A percentile compares a stretch with the other conserved stretches of the same genome.
Conservation (phyloP, 176 grass and related monocot species). For the Oryza meridionalis region DNA sequence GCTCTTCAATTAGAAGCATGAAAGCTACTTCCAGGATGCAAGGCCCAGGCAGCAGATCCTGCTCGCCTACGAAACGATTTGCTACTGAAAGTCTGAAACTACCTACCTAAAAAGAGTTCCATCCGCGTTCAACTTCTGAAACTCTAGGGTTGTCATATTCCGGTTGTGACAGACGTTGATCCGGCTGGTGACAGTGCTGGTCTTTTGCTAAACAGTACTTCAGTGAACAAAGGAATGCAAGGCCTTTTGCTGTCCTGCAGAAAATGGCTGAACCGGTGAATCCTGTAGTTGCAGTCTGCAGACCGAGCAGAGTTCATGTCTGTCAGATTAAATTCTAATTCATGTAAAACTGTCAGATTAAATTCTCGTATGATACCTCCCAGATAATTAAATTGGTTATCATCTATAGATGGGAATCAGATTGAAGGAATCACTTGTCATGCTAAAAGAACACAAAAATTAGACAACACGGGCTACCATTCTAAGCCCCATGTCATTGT, state of each 20-base stretch:
- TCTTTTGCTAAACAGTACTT: too few species aligned
- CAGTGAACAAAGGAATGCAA: too few species aligned
- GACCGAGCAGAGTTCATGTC: not conserved
- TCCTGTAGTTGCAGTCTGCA: not conserved
- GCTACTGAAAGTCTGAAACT: not conserved
- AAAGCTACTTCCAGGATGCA: not conserved
- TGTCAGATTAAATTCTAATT: not conserved
- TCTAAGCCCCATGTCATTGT: slow-evolving; percentile 12
- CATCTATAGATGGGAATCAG: not conserved
- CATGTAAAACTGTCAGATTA: not conserved
- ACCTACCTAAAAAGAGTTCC: not conserved
- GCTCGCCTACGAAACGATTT: not conserved
- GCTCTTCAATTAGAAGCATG: not conserved
- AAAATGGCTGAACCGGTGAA: not conserved
- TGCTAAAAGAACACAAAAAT: not conserved
- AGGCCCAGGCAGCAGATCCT: not conserved
- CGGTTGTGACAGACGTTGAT: too few species aligned
- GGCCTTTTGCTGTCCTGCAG: too few species aligned
- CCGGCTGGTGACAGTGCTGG: too few species aligned
- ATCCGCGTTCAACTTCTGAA: too few species aligned
- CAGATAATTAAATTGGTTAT: not conserved
- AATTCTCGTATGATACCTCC: not conserved
- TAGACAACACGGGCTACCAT: not conserved
- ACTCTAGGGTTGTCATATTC: too few species aligned
- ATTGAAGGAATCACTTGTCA: not conserved